These are phyloP conservation scores for Trametes pubescens DNA, from an alignment of 1,284 basidiomycete genomes.

Conservation along the genomic window DNA sequence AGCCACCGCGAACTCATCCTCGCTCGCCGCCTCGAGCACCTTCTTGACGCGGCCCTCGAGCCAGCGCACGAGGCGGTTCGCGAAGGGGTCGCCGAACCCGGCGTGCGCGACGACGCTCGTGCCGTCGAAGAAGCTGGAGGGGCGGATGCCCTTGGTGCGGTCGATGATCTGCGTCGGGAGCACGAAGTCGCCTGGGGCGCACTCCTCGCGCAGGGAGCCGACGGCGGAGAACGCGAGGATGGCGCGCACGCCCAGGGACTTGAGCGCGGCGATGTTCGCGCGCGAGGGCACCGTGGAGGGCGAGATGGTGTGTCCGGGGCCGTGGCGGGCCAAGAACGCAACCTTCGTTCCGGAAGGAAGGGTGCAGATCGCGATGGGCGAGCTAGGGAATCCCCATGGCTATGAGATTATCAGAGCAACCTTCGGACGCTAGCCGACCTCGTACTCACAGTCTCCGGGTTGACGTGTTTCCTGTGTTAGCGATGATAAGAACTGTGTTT, in stretches of 20 bases:
- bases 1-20: constrained; percentile 44
- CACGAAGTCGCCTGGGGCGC: constrained; percentile 89
- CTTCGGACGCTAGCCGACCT: neutral
- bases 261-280: constrained; percentile 96
- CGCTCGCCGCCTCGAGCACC: constrained; percentile 62
- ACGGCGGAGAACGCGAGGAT: constrained; percentile 97
- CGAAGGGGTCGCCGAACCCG: constrained; percentile 93
- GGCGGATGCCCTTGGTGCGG: constrained; percentile 91
- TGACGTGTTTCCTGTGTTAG: constrained; percentile 66
- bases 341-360: constrained; percentile 82
- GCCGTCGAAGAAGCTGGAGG: constrained; percentile 88
- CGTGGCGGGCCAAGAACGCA: constrained; percentile 95
- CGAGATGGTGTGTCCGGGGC: constrained; percentile 74
- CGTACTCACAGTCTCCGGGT: constrained; percentile 69
- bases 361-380: constrained; percentile 88
- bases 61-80: constrained; percentile 70
- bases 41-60: constrained; percentile 71
- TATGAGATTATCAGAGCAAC: constrained; percentile 40
- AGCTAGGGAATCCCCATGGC: constrained; percentile 96
- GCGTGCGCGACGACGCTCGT: constrained; percentile 90
- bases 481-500: neutral
- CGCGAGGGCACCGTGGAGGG: constrained; percentile 85
- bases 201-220: constrained; percentile 95
- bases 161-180: constrained; percentile 97
- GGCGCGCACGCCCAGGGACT: constrained; percentile 88